A percentile compares a stretch with the other conserved stretches of the same genome.
These are phyloP conservation scores for Grammothele lineata DNA, from an alignment of 768 basidiomycete species.

Conservation along the genomic window DNA sequence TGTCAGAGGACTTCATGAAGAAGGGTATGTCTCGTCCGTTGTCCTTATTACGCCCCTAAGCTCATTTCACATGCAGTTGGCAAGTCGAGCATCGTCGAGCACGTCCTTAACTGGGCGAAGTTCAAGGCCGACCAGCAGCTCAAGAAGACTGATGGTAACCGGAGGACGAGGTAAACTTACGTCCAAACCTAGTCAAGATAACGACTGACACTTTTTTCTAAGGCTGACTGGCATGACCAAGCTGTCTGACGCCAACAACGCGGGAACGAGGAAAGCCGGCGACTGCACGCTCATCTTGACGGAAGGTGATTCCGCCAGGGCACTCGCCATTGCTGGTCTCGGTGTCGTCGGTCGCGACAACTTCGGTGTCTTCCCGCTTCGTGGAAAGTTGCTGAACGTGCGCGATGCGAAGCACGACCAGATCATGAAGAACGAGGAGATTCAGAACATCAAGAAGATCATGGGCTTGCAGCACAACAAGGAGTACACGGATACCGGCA, in stretches of 20 bases:
- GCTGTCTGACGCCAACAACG: constrained; percentile 95
- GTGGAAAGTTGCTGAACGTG: constrained; percentile 95
- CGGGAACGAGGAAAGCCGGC: constrained; percentile 75
- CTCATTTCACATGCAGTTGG: constrained; percentile 47
- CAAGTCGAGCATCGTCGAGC: constrained; percentile 88
- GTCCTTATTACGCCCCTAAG: too few species aligned
- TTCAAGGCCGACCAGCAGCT: constrained; percentile 95
- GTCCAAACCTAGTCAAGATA: background rate
- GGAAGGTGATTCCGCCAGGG: constrained; percentile 99
- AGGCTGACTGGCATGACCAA: constrained; percentile 91
- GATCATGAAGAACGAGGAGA: constrained; percentile 97
- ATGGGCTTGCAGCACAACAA: constrained; percentile 95
- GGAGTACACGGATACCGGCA: constrained; percentile 64
- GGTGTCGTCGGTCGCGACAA: constrained; percentile 94
- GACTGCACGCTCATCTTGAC: constrained; percentile 95
- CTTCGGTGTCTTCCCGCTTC: constrained; percentile 96
- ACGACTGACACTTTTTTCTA: constrained; percentile 2
- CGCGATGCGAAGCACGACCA: constrained; percentile 95
- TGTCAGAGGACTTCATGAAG: constrained; percentile 94
- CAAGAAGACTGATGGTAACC: constrained; percentile 94
- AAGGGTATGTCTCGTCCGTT: constrained; percentile 76
- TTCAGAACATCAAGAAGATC: constrained; percentile 97
- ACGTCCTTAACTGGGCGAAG: constrained; percentile 93
- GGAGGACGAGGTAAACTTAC: constrained; percentile 65
- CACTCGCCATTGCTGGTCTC: constrained; percentile 91